Conservation (phyloP, 2,329 filamentous ascomycete genomes). For the Amauroascus niger region DNA sequence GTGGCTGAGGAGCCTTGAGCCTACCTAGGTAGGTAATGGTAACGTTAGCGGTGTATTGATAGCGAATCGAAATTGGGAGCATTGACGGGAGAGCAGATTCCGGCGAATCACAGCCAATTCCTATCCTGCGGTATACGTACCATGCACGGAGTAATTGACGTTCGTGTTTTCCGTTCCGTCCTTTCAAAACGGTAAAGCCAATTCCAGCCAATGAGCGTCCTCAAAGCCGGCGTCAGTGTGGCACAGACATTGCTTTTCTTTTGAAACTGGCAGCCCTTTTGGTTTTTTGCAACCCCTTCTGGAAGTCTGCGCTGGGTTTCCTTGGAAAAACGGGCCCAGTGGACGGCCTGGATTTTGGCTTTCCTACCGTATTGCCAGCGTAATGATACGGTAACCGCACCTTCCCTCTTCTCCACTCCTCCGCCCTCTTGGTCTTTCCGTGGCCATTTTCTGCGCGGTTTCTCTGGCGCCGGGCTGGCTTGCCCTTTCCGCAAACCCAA, state of each 20-base stretch:
- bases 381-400: constrained; percentile 12
- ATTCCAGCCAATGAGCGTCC: neutral
- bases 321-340: neutral
- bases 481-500: constrained; percentile 10
- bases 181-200: neutral
- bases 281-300: neutral
- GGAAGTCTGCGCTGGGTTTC: neutral
- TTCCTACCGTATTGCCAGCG: neutral
- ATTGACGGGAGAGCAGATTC: constrained; percentile 8
- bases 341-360: neutral
- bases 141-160: neutral
- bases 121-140: neutral
- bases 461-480: neutral
- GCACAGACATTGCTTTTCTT: constrained; percentile 2
- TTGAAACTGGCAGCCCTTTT: neutral
- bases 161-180: constrained; percentile 6
- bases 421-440: constrained; percentile 12
- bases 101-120: constrained; percentile 13
- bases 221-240: neutral
- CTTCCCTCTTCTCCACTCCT: constrained; percentile 10
- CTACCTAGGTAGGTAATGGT: neutral
- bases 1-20: neutral
- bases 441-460: constrained; percentile 10
- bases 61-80: neutral
- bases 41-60: no score